Percentiles rank a stretch among this genome's conserved stretches.
Conservation (phyloP, 2,329 filamentous ascomycete species). For the Calonectria hawksworthii region DNA sequence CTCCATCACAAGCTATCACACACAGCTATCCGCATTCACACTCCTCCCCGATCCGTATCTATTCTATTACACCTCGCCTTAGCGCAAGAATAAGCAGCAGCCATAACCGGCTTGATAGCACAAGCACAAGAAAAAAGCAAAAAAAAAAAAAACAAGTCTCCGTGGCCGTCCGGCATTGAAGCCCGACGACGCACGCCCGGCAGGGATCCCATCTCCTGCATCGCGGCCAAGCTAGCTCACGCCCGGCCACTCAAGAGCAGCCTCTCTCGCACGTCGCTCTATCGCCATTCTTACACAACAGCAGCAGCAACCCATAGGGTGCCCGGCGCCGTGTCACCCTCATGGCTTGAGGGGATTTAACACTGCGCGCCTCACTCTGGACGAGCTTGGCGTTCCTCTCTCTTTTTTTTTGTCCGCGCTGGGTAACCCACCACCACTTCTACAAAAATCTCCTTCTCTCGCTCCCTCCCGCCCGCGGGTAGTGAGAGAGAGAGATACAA, state of each 20-base stretch:
- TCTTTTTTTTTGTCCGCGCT: neutral
- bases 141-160: neutral
- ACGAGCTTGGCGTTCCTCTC: conserved; percentile 4
- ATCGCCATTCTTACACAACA: neutral
- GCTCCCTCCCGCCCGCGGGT: neutral
- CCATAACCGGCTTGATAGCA: conserved; percentile 5
- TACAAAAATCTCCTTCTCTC: neutral
- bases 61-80: neutral
- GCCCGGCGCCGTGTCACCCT: neutral
- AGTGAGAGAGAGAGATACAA: neutral
- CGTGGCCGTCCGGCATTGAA: conserved; percentile 13
- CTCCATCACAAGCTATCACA: neutral
- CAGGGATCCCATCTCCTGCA: conserved; percentile 44
- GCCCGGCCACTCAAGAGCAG: conserved; percentile 11
- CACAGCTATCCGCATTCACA: neutral
- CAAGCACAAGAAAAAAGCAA: neutral
- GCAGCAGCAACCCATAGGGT: neutral
- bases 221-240: conserved; percentile 12
- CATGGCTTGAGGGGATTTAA: neutral
- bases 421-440: conserved; percentile 7
- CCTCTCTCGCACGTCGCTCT: neutral
- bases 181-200: conserved; percentile 25
- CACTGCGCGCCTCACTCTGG: neutral
- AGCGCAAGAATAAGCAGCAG: conserved; percentile 4
- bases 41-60: neutral